These are phyloP conservation scores for Madurella mycetomatis DNA, from an alignment of 2,329 filamentous ascomycete genomes.

Conservation along the genomic window DNA sequence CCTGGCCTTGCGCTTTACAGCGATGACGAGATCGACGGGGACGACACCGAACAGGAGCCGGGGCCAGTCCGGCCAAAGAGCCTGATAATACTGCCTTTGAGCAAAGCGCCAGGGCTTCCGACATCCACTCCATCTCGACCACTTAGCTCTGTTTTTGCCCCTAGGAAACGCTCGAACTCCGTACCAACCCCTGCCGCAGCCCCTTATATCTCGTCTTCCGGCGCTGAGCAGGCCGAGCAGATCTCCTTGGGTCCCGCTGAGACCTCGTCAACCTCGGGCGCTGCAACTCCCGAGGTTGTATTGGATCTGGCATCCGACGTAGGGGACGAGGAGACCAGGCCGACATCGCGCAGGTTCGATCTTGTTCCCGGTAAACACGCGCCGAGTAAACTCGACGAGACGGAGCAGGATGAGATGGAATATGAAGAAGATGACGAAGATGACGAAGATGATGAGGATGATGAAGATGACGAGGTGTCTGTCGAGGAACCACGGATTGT, in stretches of 20 bases:
- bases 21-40: slow-evolving; percentile 54
- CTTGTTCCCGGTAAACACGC: slow-evolving; percentile 23
- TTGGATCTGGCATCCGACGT: neutral
- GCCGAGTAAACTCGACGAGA: neutral
- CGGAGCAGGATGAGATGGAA: slow-evolving; percentile 16
- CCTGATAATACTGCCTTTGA: slow-evolving; percentile 33
- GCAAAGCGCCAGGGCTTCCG: slow-evolving; percentile 29
- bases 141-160: slow-evolving; percentile 32
- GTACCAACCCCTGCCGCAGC: slow-evolving; percentile 38
- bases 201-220: slow-evolving; percentile 4
- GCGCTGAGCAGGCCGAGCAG: neutral
- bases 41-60: slow-evolving; percentile 33
- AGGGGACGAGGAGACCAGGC: neutral
- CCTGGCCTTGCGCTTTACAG: slow-evolving; percentile 61
- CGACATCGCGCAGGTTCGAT: neutral
- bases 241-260: neutral
- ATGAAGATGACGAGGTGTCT: slow-evolving; percentile 47
- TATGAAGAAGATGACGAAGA: slow-evolving; percentile 45
- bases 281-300: neutral
- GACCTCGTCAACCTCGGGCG: neutral
- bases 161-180: slow-evolving; percentile 46
- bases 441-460: slow-evolving; percentile 43
- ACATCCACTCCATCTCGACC: slow-evolving; percentile 34
- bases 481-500: slow-evolving; percentile 56
- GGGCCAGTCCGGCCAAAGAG: slow-evolving; percentile 44